These are phyloP conservation scores for Pseudogymnoascus pannorum DNA, from an alignment of 2,329 filamentous ascomycete species.

Conservation along the genomic window DNA sequence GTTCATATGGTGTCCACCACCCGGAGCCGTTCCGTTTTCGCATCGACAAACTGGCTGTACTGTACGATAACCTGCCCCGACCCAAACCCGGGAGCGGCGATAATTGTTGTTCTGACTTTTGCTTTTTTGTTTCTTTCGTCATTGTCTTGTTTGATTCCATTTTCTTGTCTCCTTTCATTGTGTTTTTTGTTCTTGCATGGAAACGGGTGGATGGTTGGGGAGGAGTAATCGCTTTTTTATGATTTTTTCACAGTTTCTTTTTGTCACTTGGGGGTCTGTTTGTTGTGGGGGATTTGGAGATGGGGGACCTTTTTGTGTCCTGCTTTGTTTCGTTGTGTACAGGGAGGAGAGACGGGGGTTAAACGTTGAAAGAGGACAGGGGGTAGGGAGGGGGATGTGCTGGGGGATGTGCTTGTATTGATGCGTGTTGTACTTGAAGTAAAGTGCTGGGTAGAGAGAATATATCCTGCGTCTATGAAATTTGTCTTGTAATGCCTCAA, in stretches of 20 bases:
- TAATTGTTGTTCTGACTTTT: background rate
- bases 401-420: background rate
- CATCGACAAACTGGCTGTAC: constrained; percentile 2
- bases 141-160: background rate
- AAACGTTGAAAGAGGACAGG: background rate
- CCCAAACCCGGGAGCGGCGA: background rate
- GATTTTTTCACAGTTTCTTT: background rate
- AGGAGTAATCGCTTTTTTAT: background rate
- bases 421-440: constrained; percentile 3
- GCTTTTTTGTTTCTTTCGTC: background rate
- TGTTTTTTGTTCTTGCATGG: background rate
- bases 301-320: background rate
- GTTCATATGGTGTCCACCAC: background rate
- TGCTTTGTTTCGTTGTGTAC: background rate
- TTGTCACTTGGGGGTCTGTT: background rate
- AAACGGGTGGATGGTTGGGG: background rate
- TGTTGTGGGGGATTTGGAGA: background rate
- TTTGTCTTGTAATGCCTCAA: background rate
- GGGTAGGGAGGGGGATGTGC: background rate
- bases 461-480: background rate
- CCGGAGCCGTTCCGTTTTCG: background rate
- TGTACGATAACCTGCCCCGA: background rate
- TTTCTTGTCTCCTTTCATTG: background rate
- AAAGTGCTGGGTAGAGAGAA: background rate
- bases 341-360: background rate